A percentile compares a stretch with the other conserved stretches of the same genome.
Evolutionary conservation across 2,329 filamentous ascomycete genomes (phyloP).

Genomic region (Sclerotinia spermophila): DNA sequence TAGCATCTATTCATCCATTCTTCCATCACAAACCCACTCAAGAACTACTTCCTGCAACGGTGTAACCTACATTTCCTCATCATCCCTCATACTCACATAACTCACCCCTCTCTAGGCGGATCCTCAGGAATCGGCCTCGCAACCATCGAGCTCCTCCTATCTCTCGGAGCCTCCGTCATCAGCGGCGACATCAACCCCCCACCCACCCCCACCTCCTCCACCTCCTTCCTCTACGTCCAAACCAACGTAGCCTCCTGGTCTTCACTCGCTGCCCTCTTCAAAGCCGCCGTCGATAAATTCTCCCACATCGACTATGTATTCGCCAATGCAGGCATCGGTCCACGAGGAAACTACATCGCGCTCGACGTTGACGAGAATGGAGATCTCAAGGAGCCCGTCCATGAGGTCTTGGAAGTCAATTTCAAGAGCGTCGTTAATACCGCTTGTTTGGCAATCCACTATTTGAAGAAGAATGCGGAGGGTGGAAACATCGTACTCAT

Average conservation of each 20-base stretch:
- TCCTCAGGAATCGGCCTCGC: conserved; percentile 59
- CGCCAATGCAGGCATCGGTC: conserved; percentile 52
- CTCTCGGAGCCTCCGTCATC: conserved; percentile 52
- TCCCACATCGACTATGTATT: conserved; percentile 30
- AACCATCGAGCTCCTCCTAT: conserved; percentile 50
- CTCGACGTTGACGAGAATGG: conserved; percentile 48
- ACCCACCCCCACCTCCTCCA: conserved; percentile 30
- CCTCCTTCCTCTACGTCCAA: conserved; percentile 42
- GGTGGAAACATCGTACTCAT: conserved; percentile 54
- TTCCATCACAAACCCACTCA: no score
- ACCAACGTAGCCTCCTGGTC: conserved; percentile 43
- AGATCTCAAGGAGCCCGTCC: conserved; percentile 45
- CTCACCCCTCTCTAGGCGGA: conserved; percentile 42
- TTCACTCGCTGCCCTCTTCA: conserved; percentile 50
- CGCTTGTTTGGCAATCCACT: conserved; percentile 45
- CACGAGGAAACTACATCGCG: conserved; percentile 45
- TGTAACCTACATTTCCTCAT: not conserved
- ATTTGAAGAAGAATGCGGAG: conserved; percentile 46
- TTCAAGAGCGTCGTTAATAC: conserved; percentile 50
- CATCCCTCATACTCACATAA: conserved; percentile 9
- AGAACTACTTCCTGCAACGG: conserved; percentile 28
- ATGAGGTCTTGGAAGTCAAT: conserved; percentile 47
- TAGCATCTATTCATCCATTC: not conserved
- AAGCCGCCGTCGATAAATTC: conserved; percentile 41
- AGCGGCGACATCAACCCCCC: conserved; percentile 50